Conservation (phyloP, 495 filamentous ascomycete species). For the Amniculicola lignicola region DNA sequence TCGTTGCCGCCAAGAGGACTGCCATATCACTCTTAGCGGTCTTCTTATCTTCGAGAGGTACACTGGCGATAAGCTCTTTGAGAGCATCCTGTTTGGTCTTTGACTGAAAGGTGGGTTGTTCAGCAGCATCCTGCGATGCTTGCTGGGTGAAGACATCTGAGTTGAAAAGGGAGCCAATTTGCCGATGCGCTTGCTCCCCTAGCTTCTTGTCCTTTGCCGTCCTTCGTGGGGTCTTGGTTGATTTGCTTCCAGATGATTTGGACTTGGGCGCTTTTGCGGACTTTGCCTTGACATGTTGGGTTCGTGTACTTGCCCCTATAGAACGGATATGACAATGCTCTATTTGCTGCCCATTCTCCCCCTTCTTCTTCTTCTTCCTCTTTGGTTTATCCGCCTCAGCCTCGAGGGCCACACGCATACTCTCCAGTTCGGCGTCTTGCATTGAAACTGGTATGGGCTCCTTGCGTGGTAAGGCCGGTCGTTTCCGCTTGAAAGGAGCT, state of each 20-base stretch:
- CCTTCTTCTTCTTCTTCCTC: constrained; percentile 22
- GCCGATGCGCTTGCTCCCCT: background rate
- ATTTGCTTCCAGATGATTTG: background rate
- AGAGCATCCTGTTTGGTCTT: constrained; percentile 32
- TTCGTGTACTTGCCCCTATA: too few species aligned
- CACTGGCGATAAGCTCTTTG: constrained; percentile 37
- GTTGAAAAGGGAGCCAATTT: constrained; percentile 18
- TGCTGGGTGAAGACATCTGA: constrained; percentile 36
- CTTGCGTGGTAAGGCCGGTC: constrained; percentile 18
- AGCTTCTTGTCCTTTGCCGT: constrained; percentile 2
- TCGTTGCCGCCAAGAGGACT: constrained; percentile 37
- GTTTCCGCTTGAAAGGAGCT: background rate
- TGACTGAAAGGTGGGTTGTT: constrained; percentile 20
- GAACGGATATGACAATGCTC: too few species aligned
- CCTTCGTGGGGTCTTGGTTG: constrained; percentile 1
- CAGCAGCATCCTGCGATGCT: constrained; percentile 25
- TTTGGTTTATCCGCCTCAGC: constrained; percentile 4
- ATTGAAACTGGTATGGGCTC: constrained; percentile 1
- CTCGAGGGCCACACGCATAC: constrained; percentile 23
- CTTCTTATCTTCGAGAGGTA: constrained; percentile 28
- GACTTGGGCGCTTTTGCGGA: background rate
- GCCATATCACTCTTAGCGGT: constrained; percentile 24
- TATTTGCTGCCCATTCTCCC: too few species aligned
- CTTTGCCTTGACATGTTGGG: too few species aligned
- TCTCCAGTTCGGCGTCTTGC: constrained; percentile 12